phyloP scores from a whole-genome alignment of 148 eudicot genomes.

The Tetragonia tetragonoides region DNA sequence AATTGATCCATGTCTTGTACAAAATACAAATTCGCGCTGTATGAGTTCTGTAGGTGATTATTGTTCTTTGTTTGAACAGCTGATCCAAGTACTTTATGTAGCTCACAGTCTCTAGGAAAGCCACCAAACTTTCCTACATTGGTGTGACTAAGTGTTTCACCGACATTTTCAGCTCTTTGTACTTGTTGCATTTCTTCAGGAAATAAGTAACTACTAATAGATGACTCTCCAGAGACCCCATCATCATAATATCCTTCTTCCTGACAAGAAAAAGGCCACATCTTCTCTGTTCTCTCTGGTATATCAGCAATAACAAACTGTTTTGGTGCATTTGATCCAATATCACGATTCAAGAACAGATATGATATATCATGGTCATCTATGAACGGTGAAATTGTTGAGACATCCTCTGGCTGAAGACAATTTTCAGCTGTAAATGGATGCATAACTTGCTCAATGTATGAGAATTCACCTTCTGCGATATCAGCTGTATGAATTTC shows the following conservation, averaged over 20 bases:
- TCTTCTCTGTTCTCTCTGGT: constrained; percentile 19
- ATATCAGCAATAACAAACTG: constrained; percentile 21
- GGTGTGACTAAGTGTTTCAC: constrained; percentile 9
- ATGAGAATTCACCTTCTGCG: constrained; percentile 23
- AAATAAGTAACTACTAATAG: constrained; percentile 12
- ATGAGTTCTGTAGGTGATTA: constrained; percentile 15
- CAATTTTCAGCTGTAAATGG: constrained; percentile 9
- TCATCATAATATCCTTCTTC: constrained; percentile 31
- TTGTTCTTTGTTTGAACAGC: constrained; percentile 19
- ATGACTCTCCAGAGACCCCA: constrained; percentile 28
- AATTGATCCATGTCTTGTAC: neutral
- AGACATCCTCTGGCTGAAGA: constrained; percentile 15
- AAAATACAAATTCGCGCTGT: constrained; percentile 12
- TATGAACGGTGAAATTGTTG: constrained; percentile 6
- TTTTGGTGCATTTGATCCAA: constrained; percentile 18
- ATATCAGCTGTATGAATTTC: constrained; percentile 13
- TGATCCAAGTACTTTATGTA: constrained; percentile 44
- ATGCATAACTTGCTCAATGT: constrained; percentile 22
- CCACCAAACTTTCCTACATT: constrained; percentile 25
- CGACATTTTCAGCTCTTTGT: constrained; percentile 17
- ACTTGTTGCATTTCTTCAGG: constrained; percentile 19
- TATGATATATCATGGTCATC: constrained; percentile 26
- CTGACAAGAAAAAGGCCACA: constrained; percentile 28
- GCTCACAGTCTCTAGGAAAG: constrained; percentile 42
- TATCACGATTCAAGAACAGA: constrained; percentile 20